Evolutionary conservation across 805 yeast species (phyloP), one percentile per base, ranked within the genome.

Genomic region (Kazachstania taianensis): DNA sequence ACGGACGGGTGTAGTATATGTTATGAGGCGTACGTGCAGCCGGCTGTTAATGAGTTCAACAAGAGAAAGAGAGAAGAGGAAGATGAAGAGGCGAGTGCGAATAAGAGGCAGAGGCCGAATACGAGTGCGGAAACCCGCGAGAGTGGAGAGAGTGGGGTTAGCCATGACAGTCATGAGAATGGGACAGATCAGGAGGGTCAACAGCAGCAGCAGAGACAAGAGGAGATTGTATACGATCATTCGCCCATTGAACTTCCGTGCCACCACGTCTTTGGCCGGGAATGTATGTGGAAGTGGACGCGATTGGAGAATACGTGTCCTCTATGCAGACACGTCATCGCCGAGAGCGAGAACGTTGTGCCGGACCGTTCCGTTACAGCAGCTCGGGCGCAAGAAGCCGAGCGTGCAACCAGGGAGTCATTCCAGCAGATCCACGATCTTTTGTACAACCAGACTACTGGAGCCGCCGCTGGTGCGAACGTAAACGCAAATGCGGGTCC

Each of bases 251-350:
- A 70, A 39, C 66, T 89, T 70, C 92, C 94, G 0, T 89, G 98
- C 57, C 75, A 75, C 7, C 98, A 89, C 52, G 53, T 76, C 0
- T 89, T 92, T 64, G 97, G 98, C 5, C 69, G 77, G 42, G 70
- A 73, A n/a, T 89, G 98, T 62, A 63, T 86, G 17, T 72, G 67
- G 39, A 83, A 80, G 47, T 89, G 98, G 98, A 70, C 89, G 34
- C 71, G 69, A 41, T 62, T 72, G 17, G 77, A 81, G 48, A 70
- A 73, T 20, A 73, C 84, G 2, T 87, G 97, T 55, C 98, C 98
- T 0, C 59, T 89, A 32, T 89, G 98, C 55, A 74, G 97, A 39
- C 65, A 65, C 13, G 62, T 68, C 15, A 62, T 80, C 41, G 66
- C 67, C 37, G 60, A 52, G 26, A 25, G 28, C 16, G 36, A 39